These are phyloP conservation scores for Kentomonas sorsogonicus DNA, from an alignment of 208 protist genomes.

Conservation along the genomic window DNA sequence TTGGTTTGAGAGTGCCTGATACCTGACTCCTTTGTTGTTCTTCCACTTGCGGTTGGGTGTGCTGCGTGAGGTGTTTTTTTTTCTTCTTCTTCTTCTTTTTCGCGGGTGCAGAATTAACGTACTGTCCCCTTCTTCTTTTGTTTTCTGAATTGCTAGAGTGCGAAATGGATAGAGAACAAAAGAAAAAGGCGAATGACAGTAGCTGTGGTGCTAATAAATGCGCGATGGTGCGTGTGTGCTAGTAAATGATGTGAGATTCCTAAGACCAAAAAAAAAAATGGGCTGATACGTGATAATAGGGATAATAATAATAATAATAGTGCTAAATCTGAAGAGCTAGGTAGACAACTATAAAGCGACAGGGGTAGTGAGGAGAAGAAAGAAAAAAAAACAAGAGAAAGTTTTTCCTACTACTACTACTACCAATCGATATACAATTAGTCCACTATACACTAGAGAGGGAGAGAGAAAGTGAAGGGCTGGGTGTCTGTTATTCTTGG, in stretches of 20 bases:
- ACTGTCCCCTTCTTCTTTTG: constrained; percentile 3
- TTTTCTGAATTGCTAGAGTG: neutral
- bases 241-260: neutral
- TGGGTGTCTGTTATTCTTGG: too few species aligned
- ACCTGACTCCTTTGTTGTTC: constrained; percentile 4
- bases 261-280: constrained; percentile 12
- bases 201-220: constrained; percentile 7
- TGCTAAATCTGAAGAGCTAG: constrained; percentile 1
- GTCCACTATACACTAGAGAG: too few species aligned
- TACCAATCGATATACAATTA: constrained; percentile 8
- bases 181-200: constrained; percentile 15
- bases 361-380: constrained; percentile 1
- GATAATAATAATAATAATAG: neutral
- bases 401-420: neutral
- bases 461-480: too few species aligned
- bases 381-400: constrained; percentile 1
- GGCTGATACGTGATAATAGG: neutral
- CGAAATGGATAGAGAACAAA: constrained; percentile 8
- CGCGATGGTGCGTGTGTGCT: neutral
- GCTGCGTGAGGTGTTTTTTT: too few species aligned
- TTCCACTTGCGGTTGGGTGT: too few species aligned
- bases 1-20: neutral
- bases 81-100: constrained; percentile 1
- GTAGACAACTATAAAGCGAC: constrained; percentile 7
- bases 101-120: neutral